phyloP scores from a whole-genome alignment of 352 stramenopile genomes.

The Pythium phragmitis region DNA sequence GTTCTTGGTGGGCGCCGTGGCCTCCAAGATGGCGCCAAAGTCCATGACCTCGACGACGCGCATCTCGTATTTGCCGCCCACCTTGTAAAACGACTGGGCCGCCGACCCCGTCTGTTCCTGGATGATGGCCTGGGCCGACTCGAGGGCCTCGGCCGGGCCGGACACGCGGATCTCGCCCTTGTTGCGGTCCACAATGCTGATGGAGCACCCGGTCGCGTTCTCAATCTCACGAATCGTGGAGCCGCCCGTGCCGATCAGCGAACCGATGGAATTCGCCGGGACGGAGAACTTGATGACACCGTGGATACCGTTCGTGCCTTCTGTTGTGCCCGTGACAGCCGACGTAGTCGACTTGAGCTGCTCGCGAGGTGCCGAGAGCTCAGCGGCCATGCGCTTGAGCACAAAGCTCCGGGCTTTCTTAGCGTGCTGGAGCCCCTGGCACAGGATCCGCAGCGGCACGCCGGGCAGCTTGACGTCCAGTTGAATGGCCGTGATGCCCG shows the following conservation, averaged over 20 bases:
- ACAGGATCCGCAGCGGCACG: constrained; percentile 82
- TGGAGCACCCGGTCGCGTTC: constrained; percentile 47
- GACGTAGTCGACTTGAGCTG: constrained; percentile 46
- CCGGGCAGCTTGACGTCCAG: constrained; percentile 95
- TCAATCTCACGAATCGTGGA: constrained; percentile 78
- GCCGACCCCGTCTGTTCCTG: constrained; percentile 35
- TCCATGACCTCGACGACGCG: constrained; percentile 94
- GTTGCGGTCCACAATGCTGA: constrained; percentile 76
- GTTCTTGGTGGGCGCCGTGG: constrained; percentile 62
- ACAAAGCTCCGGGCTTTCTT: constrained; percentile 79
- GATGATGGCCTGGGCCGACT: constrained; percentile 77
- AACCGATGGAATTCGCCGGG: constrained; percentile 50
- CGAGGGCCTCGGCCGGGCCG: constrained; percentile 65
- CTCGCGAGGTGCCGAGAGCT: constrained; percentile 57
- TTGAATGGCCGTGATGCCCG: constrained; percentile 94
- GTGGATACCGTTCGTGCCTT: constrained; percentile 35
- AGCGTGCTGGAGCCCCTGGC: constrained; percentile 83
- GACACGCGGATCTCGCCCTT: constrained; percentile 89
- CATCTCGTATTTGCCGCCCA: constrained; percentile 90
- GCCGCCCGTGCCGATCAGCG: constrained; percentile 74
- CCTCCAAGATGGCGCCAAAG: constrained; percentile 93
- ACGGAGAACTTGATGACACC: constrained; percentile 65
- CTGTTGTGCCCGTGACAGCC: constrained; percentile 5
- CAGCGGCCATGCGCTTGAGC: constrained; percentile 80
- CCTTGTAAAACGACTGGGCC: constrained; percentile 68